Conservation (phyloP, 768 basidiomycete genomes). For the Clathrus columnatus region DNA sequence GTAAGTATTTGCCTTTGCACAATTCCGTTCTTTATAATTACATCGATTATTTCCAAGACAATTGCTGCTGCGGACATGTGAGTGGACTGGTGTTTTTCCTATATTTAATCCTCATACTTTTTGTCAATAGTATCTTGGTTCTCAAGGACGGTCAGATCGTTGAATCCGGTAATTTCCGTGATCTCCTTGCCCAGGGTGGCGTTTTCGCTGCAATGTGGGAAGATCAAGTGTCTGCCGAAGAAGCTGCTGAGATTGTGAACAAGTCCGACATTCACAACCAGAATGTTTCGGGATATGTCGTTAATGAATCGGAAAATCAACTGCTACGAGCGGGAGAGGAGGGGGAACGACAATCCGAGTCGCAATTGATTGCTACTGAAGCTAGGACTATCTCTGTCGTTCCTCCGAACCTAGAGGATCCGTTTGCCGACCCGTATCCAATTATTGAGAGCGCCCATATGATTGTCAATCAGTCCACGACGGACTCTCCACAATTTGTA, state of each 20-base stretch:
- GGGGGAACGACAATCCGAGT: constrained; percentile 23
- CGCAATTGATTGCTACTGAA: constrained; percentile 8
- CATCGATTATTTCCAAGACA: constrained; percentile 27
- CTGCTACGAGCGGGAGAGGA: neutral
- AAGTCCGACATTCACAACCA: constrained; percentile 27
- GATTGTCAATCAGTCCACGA: neutral
- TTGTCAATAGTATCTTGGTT: constrained; percentile 77
- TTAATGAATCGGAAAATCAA: constrained; percentile 12
- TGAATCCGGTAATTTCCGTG: constrained; percentile 74
- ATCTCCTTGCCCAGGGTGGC: constrained; percentile 63
- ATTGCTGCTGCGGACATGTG: constrained; percentile 46
- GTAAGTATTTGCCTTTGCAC: constrained; percentile 33
- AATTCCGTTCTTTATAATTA: constrained; percentile 7
- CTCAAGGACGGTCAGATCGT: constrained; percentile 84
- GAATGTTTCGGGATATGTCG: constrained; percentile 37
- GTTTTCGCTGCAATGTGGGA: constrained; percentile 85
- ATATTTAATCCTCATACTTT: constrained; percentile 46
- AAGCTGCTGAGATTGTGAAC: constrained; percentile 36
- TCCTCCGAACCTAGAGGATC: constrained; percentile 9
- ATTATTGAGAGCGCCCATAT: constrained; percentile 6
- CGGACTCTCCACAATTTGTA: constrained; percentile 3
- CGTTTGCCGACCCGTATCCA: constrained; percentile 2
- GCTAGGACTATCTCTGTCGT: neutral
- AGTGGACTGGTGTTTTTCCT: constrained; percentile 15
- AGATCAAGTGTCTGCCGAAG: constrained; percentile 64